Evolutionary conservation across 768 basidiomycete genomes (phyloP).

Genomic region (Gymnopilus junonius): DNA sequence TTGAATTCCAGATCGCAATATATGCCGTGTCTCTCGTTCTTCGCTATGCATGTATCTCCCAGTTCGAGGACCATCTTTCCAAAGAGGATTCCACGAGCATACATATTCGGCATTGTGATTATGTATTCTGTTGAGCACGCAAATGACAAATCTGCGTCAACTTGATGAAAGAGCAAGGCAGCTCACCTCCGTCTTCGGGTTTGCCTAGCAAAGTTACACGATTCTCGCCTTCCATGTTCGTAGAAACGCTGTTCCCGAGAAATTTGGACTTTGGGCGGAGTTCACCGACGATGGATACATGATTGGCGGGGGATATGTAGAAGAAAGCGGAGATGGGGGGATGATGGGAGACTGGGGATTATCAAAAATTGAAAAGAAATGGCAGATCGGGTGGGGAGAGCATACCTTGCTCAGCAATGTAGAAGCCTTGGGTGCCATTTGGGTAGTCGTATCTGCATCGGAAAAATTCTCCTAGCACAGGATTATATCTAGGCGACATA

Average conservation of each 20-base stretch:
- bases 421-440: slow-evolving; percentile 90
- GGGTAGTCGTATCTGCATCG: slow-evolving; percentile 93
- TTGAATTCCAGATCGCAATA: slow-evolving; percentile 93
- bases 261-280: slow-evolving; percentile 95
- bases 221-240: slow-evolving; percentile 96
- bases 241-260: slow-evolving; percentile 95
- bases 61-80: slow-evolving; percentile 97
- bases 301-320: slow-evolving; percentile 92
- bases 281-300: slow-evolving; percentile 87
- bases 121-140: slow-evolving; percentile 63
- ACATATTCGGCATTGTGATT: slow-evolving; percentile 98
- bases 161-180: slow-evolving; percentile 7
- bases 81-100: slow-evolving; percentile 84
- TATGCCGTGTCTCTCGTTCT: slow-evolving; percentile 78
- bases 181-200: slow-evolving; percentile 85
- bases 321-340: slow-evolving; percentile 95
- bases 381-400: neutral
- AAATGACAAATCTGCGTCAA: slow-evolving; percentile 8
- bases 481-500: slow-evolving; percentile 76
- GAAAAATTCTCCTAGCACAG: slow-evolving; percentile 97
- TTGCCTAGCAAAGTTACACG: slow-evolving; percentile 81
- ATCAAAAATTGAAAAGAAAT: slow-evolving; percentile 1
- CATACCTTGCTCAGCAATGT: slow-evolving; percentile 93
- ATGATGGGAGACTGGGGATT: slow-evolving; percentile 84
- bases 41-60: slow-evolving; percentile 85